Base-by-base conservation (phyloP, 106 monocot species). In the Hemerocallis citrina region DNA sequence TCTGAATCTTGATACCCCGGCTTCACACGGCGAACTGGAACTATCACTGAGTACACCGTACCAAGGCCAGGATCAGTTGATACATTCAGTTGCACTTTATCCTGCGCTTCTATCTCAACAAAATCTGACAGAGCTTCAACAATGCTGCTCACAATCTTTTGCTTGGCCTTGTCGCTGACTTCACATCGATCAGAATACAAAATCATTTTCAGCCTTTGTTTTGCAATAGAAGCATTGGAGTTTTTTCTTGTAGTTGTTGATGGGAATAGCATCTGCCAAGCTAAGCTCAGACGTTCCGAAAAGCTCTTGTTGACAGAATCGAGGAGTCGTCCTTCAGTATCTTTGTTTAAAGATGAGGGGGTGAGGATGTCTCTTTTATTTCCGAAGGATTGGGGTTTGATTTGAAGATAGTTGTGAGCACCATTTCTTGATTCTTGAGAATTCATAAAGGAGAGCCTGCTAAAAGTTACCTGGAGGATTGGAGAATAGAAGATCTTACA, bases 191-290 rank as follows among this genome's bases (percentile, higher is more conserved):
- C 96, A 7, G 96, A 91, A 52, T 84, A 91, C 27, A 98, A 73
- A 39, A 98, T 91, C 96, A 98, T 98, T 64, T 88, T 87, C 19
- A 98, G 79, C 52, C 96, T 76, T 67, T 98, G 96, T 41, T 91
- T 98, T 31, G 91, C 96, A 15, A 98, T 80, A 32, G 41, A 71
- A 14, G 91, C 96, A 69, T 98, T 88, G 14, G 96, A 88, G 36
- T 70, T 76, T 12, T 57, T 69, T 45, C 36, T 67, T 0, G 61
- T 46, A 4, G 25, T 47, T n/a, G 59, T 45, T 24, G 76, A 49
- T 1, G 96, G 96, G 52, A 98, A 98, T 11, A 98, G 29, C 60
- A 90, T 82, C 60, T 66, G 81, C 96, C 96, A 92, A 19, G 96
- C 91, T 52, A 91, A 68, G 51, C 49, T 57, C 58, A 98, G 32